Evolutionary conservation across 1,284 basidiomycete species (phyloP).

Genomic region (Flammula alnicola): DNA sequence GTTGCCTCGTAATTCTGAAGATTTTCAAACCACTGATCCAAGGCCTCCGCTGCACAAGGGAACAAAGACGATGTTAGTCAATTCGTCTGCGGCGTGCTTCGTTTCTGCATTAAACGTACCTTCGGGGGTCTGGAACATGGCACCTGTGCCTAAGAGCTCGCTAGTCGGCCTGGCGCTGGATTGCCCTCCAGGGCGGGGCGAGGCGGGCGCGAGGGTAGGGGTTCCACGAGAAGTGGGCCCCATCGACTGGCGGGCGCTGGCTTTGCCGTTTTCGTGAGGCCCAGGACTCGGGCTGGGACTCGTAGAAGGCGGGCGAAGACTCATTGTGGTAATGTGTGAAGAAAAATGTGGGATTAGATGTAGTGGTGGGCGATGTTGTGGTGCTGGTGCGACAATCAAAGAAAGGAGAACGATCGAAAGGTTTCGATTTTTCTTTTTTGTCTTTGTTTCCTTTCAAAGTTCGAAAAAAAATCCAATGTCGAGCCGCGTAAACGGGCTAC

Average conservation of each 20-base stretch:
- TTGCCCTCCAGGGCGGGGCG: constrained; percentile 71
- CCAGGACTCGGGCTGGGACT: constrained; percentile 74
- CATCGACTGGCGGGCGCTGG: constrained; percentile 71
- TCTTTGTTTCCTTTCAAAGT: constrained; percentile 2
- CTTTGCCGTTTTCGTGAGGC: constrained; percentile 60
- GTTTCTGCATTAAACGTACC: constrained; percentile 45
- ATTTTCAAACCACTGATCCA: constrained; percentile 99
- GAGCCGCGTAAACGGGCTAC: constrained; percentile 7
- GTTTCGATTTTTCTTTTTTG: constrained; percentile 1
- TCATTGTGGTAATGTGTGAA: constrained; percentile 59
- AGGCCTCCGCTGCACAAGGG: constrained; percentile 78
- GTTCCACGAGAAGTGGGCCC: constrained; percentile 69
- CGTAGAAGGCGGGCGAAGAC: constrained; percentile 70
- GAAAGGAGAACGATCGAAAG: constrained; percentile 1
- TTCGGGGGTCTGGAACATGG: constrained; percentile 88
- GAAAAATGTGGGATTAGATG: too few species aligned
- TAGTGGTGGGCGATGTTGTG: too few species aligned
- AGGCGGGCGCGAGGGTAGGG: constrained; percentile 65
- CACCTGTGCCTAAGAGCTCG: constrained; percentile 71
- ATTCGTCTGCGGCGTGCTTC: not conserved
- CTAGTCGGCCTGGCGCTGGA: constrained; percentile 74
- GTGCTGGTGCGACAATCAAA: constrained; percentile 1
- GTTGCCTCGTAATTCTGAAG: constrained; percentile 98
- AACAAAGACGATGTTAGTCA: not conserved
- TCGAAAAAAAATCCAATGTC: constrained; percentile 9